Evolutionary conservation across 768 basidiomycete genomes (phyloP).

Genomic region (Russula griseocarnosa): DNA sequence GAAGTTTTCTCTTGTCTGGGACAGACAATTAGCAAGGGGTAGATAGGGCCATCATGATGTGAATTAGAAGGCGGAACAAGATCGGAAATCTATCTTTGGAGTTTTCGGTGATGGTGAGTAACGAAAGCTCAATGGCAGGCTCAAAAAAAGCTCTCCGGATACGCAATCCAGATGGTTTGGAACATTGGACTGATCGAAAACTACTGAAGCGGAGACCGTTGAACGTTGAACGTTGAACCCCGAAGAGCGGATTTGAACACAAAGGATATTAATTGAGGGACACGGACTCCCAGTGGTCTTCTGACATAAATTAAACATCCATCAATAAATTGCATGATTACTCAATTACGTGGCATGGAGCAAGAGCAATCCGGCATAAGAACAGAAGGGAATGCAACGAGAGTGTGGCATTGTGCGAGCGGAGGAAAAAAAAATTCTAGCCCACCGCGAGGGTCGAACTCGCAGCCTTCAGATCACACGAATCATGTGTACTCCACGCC

Average conservation of each 20-base stretch:
- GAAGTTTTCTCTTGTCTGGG: background rate
- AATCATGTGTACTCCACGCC: conserved; percentile 15
- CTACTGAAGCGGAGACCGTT: background rate
- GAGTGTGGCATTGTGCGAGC: too few relatives aligned
- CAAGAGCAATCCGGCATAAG: too few relatives aligned
- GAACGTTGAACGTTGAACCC: too few relatives aligned
- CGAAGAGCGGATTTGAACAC: too few relatives aligned
- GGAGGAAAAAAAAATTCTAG: conserved; percentile 35
- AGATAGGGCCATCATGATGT: too few relatives aligned
- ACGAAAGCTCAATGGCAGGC: background rate
- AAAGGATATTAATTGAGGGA: too few relatives aligned
- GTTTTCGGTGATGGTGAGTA: background rate
- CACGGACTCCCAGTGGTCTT: too few relatives aligned
- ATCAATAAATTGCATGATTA: too few relatives aligned
- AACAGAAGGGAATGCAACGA: background rate
- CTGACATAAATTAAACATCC: background rate
- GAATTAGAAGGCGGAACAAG: too few relatives aligned
- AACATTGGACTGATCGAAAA: background rate
- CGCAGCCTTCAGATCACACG: conserved; percentile 53
- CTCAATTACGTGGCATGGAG: too few relatives aligned
- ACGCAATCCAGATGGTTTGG: background rate
- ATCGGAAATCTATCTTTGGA: too few relatives aligned
- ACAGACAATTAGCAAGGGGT: too few relatives aligned
- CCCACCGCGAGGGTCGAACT: conserved; percentile 64
- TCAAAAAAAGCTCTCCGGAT: background rate